Conservation (phyloP, 345 rosid genomes). For the Reutealis trisperma region DNA sequence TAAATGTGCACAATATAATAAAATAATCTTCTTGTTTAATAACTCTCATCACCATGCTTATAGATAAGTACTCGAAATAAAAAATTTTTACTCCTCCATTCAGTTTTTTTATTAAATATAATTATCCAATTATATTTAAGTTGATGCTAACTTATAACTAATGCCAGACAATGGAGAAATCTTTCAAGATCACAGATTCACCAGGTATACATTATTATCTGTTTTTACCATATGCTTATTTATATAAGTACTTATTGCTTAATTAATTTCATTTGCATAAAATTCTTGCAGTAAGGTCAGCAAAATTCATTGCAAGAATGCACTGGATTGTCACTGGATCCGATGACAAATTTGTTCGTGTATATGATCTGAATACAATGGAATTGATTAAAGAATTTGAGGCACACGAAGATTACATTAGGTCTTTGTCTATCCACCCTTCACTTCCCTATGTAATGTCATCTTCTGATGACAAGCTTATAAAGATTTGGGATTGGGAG, state of each 20-base stretch:
- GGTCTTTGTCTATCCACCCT: slow-evolving; percentile 36
- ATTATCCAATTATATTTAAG: not conserved
- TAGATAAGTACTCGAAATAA: too few species aligned
- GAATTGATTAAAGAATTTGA: slow-evolving; percentile 41
- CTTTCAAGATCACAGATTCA: slow-evolving; percentile 27
- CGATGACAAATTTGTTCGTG: slow-evolving; percentile 38
- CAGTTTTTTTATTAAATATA: too few species aligned
- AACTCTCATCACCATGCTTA: too few species aligned
- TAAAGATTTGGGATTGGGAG: slow-evolving; percentile 54
- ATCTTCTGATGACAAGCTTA: slow-evolving; percentile 33
- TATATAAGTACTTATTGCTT: not conserved
- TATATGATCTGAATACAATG: slow-evolving; percentile 28
- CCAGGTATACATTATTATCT: slow-evolving; percentile 16
- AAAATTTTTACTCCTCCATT: too few species aligned
- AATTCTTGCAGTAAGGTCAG: slow-evolving; percentile 34
- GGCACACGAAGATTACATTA: slow-evolving; percentile 40
- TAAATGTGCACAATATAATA: too few species aligned
- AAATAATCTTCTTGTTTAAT: too few species aligned
- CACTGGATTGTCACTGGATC: slow-evolving; percentile 39
- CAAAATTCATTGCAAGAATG: slow-evolving; percentile 41
- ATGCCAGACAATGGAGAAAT: slow-evolving; percentile 25
- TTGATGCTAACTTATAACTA: slow-evolving; percentile 5
- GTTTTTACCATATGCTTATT: not conserved
- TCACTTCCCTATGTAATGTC: slow-evolving; percentile 34
- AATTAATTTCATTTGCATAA: not conserved